Percentiles rank a stretch among this genome's conserved stretches.
phyloP scores from a whole-genome alignment of 495 filamentous ascomycete genomes.

The Hypoxylon fragiforme region DNA sequence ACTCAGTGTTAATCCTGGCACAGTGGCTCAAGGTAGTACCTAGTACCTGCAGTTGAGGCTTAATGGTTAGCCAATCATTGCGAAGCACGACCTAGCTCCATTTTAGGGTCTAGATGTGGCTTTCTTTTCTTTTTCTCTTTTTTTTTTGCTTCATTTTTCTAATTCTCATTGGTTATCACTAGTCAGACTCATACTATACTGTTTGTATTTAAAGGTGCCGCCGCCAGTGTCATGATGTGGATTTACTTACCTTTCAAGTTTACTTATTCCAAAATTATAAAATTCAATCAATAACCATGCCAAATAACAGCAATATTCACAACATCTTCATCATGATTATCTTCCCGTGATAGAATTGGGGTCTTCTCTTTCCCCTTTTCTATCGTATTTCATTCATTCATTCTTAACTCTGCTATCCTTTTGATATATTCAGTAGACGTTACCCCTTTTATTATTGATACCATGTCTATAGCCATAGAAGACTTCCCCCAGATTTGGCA shows the following conservation, averaged over 20 bases:
- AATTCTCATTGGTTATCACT: slow-evolving; percentile 7
- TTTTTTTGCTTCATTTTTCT: background rate
- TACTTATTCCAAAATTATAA: background rate
- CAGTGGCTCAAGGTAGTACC: too few species aligned
- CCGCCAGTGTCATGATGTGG: background rate
- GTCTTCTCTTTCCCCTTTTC: slow-evolving; percentile 3
- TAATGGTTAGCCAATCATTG: too few species aligned
- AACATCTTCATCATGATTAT: slow-evolving; percentile 18
- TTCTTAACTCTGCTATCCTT: too few species aligned
- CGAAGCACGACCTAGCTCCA: background rate
- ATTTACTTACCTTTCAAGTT: slow-evolving; percentile 1
- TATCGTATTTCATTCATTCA: slow-evolving; percentile 1
- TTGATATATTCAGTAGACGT: background rate
- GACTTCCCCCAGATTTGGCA: slow-evolving; percentile 52
- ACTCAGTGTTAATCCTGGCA: too few species aligned
- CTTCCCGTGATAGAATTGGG: slow-evolving; percentile 19
- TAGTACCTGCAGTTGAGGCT: too few species aligned
- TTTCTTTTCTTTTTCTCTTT: slow-evolving; percentile 7
- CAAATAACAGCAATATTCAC: slow-evolving; percentile 6
- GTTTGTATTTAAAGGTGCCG: background rate
- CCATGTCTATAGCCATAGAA: slow-evolving; percentile 26
- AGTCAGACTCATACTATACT: slow-evolving; percentile 18
- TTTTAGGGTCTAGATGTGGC: slow-evolving; percentile 11
- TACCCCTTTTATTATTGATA: background rate
- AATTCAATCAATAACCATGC: slow-evolving; percentile 5